Evolutionary conservation across 1,284 basidiomycete species (phyloP), one percentile per base, ranked within the genome.

Genomic region (Puccinia hordei): DNA sequence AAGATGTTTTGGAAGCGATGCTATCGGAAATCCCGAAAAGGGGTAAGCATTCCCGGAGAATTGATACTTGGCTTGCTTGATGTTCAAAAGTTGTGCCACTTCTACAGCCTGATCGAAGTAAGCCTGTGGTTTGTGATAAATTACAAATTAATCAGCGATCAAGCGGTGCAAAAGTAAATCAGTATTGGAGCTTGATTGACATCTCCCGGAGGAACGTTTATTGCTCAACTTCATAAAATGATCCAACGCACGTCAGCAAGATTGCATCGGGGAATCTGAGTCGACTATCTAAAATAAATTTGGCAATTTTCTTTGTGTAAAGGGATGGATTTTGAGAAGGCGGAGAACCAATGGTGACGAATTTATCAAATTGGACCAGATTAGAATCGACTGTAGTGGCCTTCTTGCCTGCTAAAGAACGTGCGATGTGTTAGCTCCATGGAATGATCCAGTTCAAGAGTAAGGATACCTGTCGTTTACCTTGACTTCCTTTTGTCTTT

Each of bases 1-100:
- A 84, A 96, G 89, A 85, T 95, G 89, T 85, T 92, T 94, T 87
- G 93, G 91, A 35, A 95, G 88, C 82, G 94, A 92, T 82, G 89
- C 86, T n/a, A 93, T 86, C 0, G 95, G 95, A 85, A 98, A 97
- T 24, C 95, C 95, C 30, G 86, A 92, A 91, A 93, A 97, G 90
- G 81, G 90, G 87, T 80, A 83, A 53, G 59, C n/a, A 79, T 90
- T 77, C 46, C 73, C 77, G 41, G 81, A 89, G 91, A 91, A 93
- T 82, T 89, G 88, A 79, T 91, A 89, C 68, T 89, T 89, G 0
- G 93, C 90, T 19, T 94, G 87, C 83, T 94, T 94, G 85, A 95
- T 94, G 83, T 90, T 90, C 19, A 97, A 88, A 6, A 95, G 86
- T 24, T 88, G 87, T 2, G 94, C 88, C 13, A 98, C 90, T 81